Percentiles rank a stretch among this genome's conserved stretches.
Conservation (phyloP, 768 basidiomycete genomes). For the Suillus hirtellus region DNA sequence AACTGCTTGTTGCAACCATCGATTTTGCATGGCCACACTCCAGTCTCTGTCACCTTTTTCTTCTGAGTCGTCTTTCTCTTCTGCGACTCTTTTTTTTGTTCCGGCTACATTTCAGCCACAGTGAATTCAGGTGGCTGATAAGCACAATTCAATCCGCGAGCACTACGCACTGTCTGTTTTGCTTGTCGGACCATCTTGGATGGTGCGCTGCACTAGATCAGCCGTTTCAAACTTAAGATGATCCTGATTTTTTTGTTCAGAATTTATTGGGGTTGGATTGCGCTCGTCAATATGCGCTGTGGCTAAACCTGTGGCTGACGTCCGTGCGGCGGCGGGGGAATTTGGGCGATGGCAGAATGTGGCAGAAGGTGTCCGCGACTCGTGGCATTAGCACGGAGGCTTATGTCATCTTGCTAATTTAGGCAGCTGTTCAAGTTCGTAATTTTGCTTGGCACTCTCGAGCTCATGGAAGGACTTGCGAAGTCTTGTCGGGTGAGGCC, state of each 20-base stretch:
- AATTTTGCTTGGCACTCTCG: not conserved
- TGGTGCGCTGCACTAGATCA: constrained; percentile 12
- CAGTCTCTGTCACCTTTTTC: constrained; percentile 52
- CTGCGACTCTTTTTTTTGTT: constrained; percentile 43
- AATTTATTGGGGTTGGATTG: constrained; percentile 22
- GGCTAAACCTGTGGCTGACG: constrained; percentile 24
- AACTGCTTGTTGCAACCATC: constrained; percentile 82
- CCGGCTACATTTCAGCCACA: constrained; percentile 28
- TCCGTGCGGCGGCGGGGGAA: constrained; percentile 13
- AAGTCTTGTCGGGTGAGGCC: not conserved
- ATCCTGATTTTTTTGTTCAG: constrained; percentile 9
- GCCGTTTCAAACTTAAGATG: constrained; percentile 6
- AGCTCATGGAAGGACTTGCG: not conserved
- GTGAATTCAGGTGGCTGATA: constrained; percentile 24
- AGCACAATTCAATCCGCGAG: constrained; percentile 15
- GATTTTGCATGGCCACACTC: constrained; percentile 79
- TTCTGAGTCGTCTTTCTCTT: constrained; percentile 41
- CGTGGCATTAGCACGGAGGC: not conserved
- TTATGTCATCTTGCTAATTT: constrained; percentile 5
- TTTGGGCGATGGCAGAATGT: constrained; percentile 15
- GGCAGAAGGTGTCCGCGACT: constrained; percentile 12
- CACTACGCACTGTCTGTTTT: constrained; percentile 35
- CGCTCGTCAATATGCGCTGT: constrained; percentile 16
- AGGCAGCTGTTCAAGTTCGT: constrained; percentile 5
- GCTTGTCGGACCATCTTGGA: constrained; percentile 34